Base-by-base conservation (phyloP, 176 grass and related monocot species). In the Avena insularis region DNA sequence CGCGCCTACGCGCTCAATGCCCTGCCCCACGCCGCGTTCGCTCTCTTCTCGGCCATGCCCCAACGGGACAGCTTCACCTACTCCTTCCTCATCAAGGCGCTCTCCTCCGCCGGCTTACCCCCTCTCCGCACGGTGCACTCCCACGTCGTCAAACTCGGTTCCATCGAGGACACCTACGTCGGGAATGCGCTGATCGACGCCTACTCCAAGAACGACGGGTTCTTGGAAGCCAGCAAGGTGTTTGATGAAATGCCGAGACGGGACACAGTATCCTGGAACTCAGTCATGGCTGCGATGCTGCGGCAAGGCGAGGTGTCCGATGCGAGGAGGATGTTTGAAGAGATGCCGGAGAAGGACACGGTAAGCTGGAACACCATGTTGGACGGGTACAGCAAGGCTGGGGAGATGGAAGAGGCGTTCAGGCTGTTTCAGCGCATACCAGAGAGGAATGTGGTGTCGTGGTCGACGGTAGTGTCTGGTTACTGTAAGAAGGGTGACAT, bases 301-400 rank as follows among this genome's bases (percentile, higher is more conserved):
- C 89, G 85, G 47, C 60, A 88, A 1, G 91, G 91, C 25, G 79
- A 96, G 40, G 16, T 94, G 73, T 8, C 6, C 2, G 25, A 63
- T 2, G 92, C 83, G 6, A 91, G 85, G 68, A 81, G 20, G 65
- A 57, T 96, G 85, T 94, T 96, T 31, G 83, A 96, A 7, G 90
- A 88, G 53, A 96, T 96, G 94, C 90, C 85, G 1, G 87, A 93
- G 63, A 88, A 78, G 86, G 94, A 96, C 75, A 96, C 79, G 0
- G 88, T 96, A 35, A 92, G 85, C 71, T 96, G 87, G 94, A 96
- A 96, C 85, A 96, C 92, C 3, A 77, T 96, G 62, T 67, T 94
- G 31, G 94, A 96, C 6, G 90, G 83, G 15, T 88, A 92, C 19
- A 88, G 86, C 35, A 96, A 96, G 78, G 78, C 87, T 0, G 91